Base-by-base conservation (phyloP, 352 stramenopile species). In the Phytophthora hibernalis region DNA sequence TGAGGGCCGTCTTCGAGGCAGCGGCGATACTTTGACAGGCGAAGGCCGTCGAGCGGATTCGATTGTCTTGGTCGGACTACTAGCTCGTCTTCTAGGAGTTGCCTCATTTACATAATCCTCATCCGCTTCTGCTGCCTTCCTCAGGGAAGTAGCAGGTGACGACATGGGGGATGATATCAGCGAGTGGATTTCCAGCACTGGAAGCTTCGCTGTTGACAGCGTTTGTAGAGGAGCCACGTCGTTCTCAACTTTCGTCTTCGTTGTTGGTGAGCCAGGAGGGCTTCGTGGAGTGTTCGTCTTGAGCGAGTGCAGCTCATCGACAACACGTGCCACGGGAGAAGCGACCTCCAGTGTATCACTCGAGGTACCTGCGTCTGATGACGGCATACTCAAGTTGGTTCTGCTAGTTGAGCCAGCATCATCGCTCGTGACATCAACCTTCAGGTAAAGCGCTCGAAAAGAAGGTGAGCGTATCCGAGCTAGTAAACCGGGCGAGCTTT, bases 141-240 rank as follows among this genome's bases (percentile, higher is more conserved):
- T 31, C 20, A 49, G 64, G 31, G 54, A 65, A 30, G 48, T 15
- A 4, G 31, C 7, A 1, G 63, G 53, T 6, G 68, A 65, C 8
- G 49, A 51, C 24, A 26, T 33, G 1, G 63, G 53, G 3, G 68
- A 65, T 11, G 49, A 51, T 30, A 26, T 33, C 21, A 58, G 49
- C 5, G 59, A 62, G 9, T 44, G 47, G 37, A 69, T 35, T 3
- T 77, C 59, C 12, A 77, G 55, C 15, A 47, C 38, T 0, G 70
- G 65, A 1, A 77, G 55, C 20, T 71, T 68, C n/a, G 49, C n/a
- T 21, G 54, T 62, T 12, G 8, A 50, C 9, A 49, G 21, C 9
- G 56, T 31, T 18, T 56, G 62, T 7, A 33, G 28, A 35, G 16
- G 30, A 8, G 52, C 12, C 18, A 54, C 61, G 8, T 63, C 47